Base-by-base conservation (phyloP, 75 land plant genomes). In the Cryptomeria japonica region DNA sequence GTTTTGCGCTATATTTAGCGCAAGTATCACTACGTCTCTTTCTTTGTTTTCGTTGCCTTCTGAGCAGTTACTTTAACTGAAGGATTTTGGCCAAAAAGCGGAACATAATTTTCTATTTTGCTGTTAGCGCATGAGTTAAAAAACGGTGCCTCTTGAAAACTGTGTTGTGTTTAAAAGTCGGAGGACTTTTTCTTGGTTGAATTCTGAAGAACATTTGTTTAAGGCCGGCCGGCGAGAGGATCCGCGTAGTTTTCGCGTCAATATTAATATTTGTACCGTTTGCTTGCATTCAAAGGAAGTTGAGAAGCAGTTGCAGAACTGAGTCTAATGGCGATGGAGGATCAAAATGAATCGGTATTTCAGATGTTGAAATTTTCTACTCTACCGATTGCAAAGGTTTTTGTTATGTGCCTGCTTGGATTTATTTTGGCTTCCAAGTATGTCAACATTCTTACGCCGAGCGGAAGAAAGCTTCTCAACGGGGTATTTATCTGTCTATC, bases 341-440 rank as follows among this genome's bases (percentile, higher is more conserved):
- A 82, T 0, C 37, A 34, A 13, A 79, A 39, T 25, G 91, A 91
- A 58, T 93, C 99, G 10, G 19, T 94, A 15, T 44, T 92, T 49
- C 79, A 53, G 0, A 91, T 93, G 31, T 87, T 95, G 41, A 94
- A 92, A 56, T 96, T 95, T 87, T 94, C 99, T 10, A 91, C 95
- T 55, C 75, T 98, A 36, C 98, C 99, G 0, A 94, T 98, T 15
- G 94, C 93, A 11, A 98, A 96, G 87, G 97, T 98, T 28, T 93
- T 98, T 87, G 90, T 95, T 15, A 91, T 98, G 91, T 98, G 99
- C 86, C 91, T 92, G 42, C 70, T 98, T 89, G 99, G 99, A 0
- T 93, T 93, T 46, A 90, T 94, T 28, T 93, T 98, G 96, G 96
- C 98, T 1, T 94, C 97, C 82, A 91, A 93, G 61, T 87, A 92